Percentiles rank a stretch among this genome's conserved stretches.
phyloP scores from a whole-genome alignment of 768 basidiomycete genomes.

The Lactarius akahatsu region DNA sequence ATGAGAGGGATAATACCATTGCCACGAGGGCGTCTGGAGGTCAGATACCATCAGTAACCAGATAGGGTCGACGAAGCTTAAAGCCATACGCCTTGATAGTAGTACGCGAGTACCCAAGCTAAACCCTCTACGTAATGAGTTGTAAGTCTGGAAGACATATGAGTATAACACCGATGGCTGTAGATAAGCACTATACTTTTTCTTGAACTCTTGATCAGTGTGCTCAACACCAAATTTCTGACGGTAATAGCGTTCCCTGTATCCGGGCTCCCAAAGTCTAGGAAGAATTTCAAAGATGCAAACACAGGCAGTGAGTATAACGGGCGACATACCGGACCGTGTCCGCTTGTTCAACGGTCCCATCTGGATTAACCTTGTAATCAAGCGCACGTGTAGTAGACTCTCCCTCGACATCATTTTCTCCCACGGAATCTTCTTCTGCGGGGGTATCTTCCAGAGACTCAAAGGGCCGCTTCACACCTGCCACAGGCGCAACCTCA shows the following conservation, averaged over 20 bases:
- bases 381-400: conserved; percentile 51
- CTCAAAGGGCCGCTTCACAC: conserved; percentile 50
- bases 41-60: conserved; percentile 27
- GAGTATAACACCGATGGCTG: conserved; percentile 18
- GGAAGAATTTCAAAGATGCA: conserved; percentile 20
- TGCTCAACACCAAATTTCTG: conserved; percentile 85
- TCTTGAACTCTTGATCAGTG: conserved; percentile 69
- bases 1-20: conserved; percentile 99
- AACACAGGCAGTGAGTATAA: conserved; percentile 8
- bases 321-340: conserved; percentile 71
- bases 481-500: conserved; percentile 31
- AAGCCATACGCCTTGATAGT: conserved; percentile 89
- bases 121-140: conserved; percentile 90
- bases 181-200: conserved; percentile 49
- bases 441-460: conserved; percentile 4
- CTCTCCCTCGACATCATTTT: conserved; percentile 32
- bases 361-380: conserved; percentile 83
- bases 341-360: conserved; percentile 93
- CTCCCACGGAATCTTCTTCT: conserved; percentile 33
- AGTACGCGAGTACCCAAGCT: conserved; percentile 94
- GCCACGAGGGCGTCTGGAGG: conserved; percentile 84
- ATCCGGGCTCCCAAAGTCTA: conserved; percentile 95
- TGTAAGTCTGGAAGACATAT: conserved; percentile 55
- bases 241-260: conserved; percentile 90
- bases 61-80: background rate